Percentiles rank a stretch among this genome's conserved stretches.
Conservation (phyloP, 2,329 filamentous ascomycete genomes). For the Xylaria polymorpha region DNA sequence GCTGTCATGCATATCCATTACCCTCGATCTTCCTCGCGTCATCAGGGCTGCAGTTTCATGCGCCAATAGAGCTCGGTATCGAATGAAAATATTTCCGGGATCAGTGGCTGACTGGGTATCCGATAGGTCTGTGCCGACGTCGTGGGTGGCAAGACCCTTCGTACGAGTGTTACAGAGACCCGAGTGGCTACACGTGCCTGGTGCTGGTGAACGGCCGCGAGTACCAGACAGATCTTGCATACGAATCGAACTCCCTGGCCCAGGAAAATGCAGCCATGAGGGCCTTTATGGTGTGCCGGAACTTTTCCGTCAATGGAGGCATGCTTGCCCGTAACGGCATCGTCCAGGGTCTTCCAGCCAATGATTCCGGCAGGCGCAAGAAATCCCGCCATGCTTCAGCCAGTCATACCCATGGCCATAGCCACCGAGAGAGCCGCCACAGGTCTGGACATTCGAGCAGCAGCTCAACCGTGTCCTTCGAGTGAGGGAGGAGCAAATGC, state of each 20-base stretch:
- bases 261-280: conserved; percentile 95
- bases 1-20: conserved; percentile 51
- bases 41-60: conserved; percentile 48
- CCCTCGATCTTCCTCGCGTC: conserved; percentile 47
- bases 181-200: conserved; percentile 84
- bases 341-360: conserved; percentile 72
- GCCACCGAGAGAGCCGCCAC: conserved; percentile 59
- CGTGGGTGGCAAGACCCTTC: conserved; percentile 92
- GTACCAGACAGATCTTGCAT: conserved; percentile 90
- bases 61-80: conserved; percentile 42
- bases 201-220: conserved; percentile 96
- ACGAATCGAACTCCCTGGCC: conserved; percentile 83
- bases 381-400: conserved; percentile 64
- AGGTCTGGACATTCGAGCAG: conserved; percentile 70
- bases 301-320: conserved; percentile 96
- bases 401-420: conserved; percentile 54
- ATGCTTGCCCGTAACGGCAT: conserved; percentile 81
- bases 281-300: conserved; percentile 96
- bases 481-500: conserved; percentile 54
- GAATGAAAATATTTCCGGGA: conserved; percentile 44
- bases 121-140: conserved; percentile 88
- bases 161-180: conserved; percentile 83
- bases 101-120: conserved; percentile 49
- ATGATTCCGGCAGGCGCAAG: conserved; percentile 64
- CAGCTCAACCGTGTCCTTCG: conserved; percentile 70